These are phyloP conservation scores for Chlamydomonas sp. DNA, from an alignment of 139 green algal species.

Conservation along the genomic window DNA sequence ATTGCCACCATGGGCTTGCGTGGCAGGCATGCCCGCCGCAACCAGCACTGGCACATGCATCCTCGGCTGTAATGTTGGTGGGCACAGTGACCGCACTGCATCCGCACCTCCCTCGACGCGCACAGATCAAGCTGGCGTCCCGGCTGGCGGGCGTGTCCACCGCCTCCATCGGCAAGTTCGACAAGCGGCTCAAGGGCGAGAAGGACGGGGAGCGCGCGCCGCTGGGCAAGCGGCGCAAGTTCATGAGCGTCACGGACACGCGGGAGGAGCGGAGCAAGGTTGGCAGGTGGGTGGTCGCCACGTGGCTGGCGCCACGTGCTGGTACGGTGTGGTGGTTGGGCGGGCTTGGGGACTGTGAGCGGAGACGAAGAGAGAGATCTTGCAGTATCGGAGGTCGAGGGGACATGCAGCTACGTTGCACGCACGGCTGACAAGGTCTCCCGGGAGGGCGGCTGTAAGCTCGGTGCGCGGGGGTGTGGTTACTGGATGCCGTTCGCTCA, in stretches of 20 bases:
- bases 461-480: too few species aligned
- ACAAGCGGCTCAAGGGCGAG: constrained; percentile 71
- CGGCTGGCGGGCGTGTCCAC: constrained; percentile 86
- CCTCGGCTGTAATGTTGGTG: too few species aligned
- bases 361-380: too few species aligned
- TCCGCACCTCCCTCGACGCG: background rate
- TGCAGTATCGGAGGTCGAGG: too few species aligned
- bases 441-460: too few species aligned
- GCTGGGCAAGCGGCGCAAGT: constrained; percentile 69
- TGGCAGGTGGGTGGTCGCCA: background rate
- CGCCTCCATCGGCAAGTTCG: constrained; percentile 96
- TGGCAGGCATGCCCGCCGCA: too few species aligned
- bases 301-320: background rate
- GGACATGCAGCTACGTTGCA: too few species aligned
- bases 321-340: background rate
- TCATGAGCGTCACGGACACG: constrained; percentile 62
- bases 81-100: too few species aligned
- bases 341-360: background rate
- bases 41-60: too few species aligned
- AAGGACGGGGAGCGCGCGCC: constrained; percentile 48
- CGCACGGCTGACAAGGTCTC: too few species aligned
- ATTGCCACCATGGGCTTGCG: too few species aligned
- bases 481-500: too few species aligned
- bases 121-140: constrained; percentile 77
- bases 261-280: constrained; percentile 50